Evolutionary conservation across 345 rosid species (phyloP), one percentile per base, ranked within the genome.

Genomic region (Xanthoceras sorbifolium): DNA sequence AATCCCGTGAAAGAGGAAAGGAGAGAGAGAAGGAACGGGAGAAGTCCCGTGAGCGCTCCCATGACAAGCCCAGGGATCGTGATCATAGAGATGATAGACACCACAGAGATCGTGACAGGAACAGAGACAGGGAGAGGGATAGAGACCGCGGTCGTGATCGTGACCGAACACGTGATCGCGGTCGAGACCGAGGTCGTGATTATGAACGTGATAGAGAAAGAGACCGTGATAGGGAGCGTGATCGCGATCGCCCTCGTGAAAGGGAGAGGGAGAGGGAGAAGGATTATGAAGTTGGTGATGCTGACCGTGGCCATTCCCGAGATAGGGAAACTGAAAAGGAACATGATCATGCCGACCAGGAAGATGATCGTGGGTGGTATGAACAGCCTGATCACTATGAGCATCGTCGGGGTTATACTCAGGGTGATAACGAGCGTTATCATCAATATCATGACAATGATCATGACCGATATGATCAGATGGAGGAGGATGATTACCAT

Each of bases 51-150:
- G 98, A 96, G 76, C 86, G 77, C 52, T 88, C 97, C 59, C 94
- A 87, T 72, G 99, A 96, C 46, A 84, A 77, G 76, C 93, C 94
- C 18, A 89, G 88, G 82, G 98, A 93, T 59, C 97, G 93, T 80
- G 97, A 92, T 28, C 87, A 79, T 75, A 88, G 88, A 75, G 98
- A 96, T 79, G 97, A 91, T 55, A 89, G 94, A 76, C 98, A 91
- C 80, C 91, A 89, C 38, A 86, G 90, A 79, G 97, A 92, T 68
- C 87, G 94, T 71, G 97, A 89, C 73, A 85, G 90, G 80, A 90
- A 87, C 52, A 89, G 86, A 76, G 97, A 92, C 31, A 81, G 78
- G 20, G 89, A 82, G 44, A 82, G 76, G 81, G 93, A 91, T 50
- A 82, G 85, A 67, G 95, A 87, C 14, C 75, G 86, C 62, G 94